Evolutionary conservation across 1,284 basidiomycete genomes (phyloP).

Genomic region (Boletus semigastroideus): DNA sequence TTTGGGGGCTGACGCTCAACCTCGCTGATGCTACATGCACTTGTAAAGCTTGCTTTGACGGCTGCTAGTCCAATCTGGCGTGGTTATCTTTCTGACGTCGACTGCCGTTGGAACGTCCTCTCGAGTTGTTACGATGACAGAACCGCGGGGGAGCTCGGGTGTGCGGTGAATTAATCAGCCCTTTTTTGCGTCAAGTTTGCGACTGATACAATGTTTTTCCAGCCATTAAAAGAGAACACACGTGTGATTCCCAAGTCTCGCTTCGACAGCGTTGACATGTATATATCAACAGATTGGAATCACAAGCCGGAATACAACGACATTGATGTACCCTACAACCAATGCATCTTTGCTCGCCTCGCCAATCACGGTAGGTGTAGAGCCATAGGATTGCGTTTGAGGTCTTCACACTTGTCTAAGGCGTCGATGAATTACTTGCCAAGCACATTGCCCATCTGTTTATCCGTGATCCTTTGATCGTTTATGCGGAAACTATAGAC

Average conservation of each 20-base stretch:
- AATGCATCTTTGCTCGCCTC: conserved; percentile 71
- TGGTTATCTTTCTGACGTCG: conserved; percentile 94
- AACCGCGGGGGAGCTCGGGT: conserved; percentile 90
- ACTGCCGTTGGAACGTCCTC: conserved; percentile 98
- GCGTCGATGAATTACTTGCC: conserved; percentile 85
- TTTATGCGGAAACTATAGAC: conserved; percentile 92
- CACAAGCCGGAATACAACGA: conserved; percentile 96
- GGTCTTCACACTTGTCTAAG: conserved; percentile 39
- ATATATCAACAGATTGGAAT: conserved; percentile 84
- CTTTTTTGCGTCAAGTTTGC: conserved; percentile 3
- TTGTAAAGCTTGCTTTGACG: conserved; percentile 79
- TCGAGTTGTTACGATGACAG: conserved; percentile 96
- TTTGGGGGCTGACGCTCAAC: background rate
- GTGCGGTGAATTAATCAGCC: conserved; percentile 52
- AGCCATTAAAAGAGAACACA: conserved; percentile 78
- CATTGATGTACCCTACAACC: conserved; percentile 78
- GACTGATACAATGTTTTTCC: conserved; percentile 5
- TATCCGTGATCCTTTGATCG: conserved; percentile 95
- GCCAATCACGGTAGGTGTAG: conserved; percentile 62
- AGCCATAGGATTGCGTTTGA: background rate
- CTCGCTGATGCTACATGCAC: conserved; percentile 6
- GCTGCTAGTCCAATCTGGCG: conserved; percentile 94
- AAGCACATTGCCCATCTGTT: conserved; percentile 95
- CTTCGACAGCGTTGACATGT: conserved; percentile 94
- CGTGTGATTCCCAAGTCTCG: conserved; percentile 92